Evolutionary conservation across 2,329 filamentous ascomycete genomes (phyloP).

Genomic region (Ophiostoma fasciatum): DNA sequence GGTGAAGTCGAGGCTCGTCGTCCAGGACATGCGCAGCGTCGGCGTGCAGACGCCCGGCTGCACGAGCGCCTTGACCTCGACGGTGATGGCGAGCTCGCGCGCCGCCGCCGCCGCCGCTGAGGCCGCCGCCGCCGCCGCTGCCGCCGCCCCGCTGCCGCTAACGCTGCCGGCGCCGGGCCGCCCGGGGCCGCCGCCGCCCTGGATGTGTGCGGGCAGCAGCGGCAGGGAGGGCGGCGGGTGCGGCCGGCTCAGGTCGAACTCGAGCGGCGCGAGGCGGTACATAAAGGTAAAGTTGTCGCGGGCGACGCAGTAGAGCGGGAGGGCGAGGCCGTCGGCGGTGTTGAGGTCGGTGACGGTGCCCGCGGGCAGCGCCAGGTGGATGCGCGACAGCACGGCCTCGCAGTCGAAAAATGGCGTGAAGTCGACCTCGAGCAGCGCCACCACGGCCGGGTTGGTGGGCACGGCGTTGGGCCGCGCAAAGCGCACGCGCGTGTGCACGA

Average conservation of each 20-base stretch:
- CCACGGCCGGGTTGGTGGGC: slow-evolving; percentile 43
- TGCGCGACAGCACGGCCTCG: slow-evolving; percentile 44
- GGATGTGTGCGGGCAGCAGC: neutral
- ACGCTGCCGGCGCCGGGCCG: neutral
- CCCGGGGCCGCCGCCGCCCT: neutral
- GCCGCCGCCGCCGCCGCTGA: slow-evolving; percentile 13
- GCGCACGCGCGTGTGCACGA: slow-evolving; percentile 56
- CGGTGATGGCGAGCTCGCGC: slow-evolving; percentile 41
- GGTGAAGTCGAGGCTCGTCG: slow-evolving; percentile 54
- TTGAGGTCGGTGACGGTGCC: slow-evolving; percentile 45
- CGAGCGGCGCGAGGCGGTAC: slow-evolving; percentile 46
- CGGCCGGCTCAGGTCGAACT: slow-evolving; percentile 28
- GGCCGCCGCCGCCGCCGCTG: neutral
- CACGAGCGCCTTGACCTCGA: slow-evolving; percentile 44
- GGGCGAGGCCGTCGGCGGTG: slow-evolving; percentile 24
- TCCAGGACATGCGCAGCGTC: slow-evolving; percentile 50
- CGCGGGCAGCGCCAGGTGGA: slow-evolving; percentile 41
- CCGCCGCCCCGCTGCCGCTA: neutral
- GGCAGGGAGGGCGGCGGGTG: neutral
- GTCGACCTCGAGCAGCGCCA: slow-evolving; percentile 60
- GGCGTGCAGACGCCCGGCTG: slow-evolving; percentile 43
- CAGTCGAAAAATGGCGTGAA: slow-evolving; percentile 57
- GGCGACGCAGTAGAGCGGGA: slow-evolving; percentile 48
- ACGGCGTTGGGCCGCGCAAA: slow-evolving; percentile 50
- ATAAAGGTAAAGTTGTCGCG: slow-evolving; percentile 65